phyloP scores from a whole-genome alignment of 2,329 filamentous ascomycete genomes.

The Chaetomium globosum region DNA sequence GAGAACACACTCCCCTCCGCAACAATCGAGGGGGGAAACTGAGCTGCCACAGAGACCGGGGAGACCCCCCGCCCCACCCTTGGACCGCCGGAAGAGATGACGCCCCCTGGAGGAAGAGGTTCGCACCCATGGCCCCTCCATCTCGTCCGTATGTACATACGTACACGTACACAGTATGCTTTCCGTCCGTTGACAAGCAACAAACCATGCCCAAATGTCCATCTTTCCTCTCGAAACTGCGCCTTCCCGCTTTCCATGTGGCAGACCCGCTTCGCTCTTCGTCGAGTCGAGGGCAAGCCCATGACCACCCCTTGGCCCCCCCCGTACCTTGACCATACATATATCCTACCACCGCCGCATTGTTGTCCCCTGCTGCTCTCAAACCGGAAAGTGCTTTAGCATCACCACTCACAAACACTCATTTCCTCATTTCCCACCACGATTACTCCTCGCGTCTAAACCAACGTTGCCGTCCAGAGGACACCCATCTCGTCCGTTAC shows the following conservation, averaged over 20 bases:
- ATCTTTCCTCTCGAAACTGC: neutral
- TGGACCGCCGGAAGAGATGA: neutral
- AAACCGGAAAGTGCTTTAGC: neutral
- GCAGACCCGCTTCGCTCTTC: neutral
- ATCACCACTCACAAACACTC: neutral
- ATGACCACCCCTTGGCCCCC: neutral
- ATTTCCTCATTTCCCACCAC: neutral
- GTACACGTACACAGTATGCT: neutral
- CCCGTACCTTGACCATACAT: conserved; percentile 12
- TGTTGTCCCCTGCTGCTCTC: neutral
- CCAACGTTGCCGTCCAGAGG: neutral
- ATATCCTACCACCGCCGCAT: conserved; percentile 19
- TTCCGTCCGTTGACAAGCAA: neutral
- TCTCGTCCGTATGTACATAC: conserved; percentile 1
- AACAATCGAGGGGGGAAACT: neutral
- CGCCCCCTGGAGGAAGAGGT: neutral
- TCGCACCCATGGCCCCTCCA: neutral
- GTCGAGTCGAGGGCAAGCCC: conserved; percentile 5
- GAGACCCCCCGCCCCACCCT: neutral
- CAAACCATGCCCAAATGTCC: neutral
- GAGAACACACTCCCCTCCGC: neutral
- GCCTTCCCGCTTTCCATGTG: conserved; percentile 9
- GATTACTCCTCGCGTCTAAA: neutral
- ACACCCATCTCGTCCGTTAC: neutral
- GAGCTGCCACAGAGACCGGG: neutral